These are phyloP conservation scores for Actinomucor elegans DNA, from an alignment of 371 early-diverging fungal species.

Conservation along the genomic window DNA sequence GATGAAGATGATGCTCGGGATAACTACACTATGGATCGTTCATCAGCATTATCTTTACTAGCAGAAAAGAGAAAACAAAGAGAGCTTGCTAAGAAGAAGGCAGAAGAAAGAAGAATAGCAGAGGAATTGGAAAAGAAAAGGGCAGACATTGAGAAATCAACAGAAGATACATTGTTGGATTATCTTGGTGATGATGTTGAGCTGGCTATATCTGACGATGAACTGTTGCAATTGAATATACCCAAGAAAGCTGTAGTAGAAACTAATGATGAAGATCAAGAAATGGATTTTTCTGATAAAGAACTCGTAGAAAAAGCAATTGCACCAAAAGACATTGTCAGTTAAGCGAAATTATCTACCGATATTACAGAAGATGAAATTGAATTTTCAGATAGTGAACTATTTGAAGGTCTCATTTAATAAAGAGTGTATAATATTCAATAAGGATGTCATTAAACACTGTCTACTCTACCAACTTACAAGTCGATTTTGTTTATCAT, in stretches of 20 bases:
- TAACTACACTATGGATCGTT: not conserved
- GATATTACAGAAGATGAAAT: not conserved
- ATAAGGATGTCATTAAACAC: too few species aligned
- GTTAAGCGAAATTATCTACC: too few species aligned
- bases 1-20: not conserved
- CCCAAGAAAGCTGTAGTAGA: not conserved
- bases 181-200: not conserved
- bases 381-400: not conserved
- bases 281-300: not conserved
- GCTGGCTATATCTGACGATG: not conserved
- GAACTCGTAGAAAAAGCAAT: too few species aligned
- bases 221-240: not conserved
- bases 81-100: not conserved
- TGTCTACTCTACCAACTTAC: too few species aligned
- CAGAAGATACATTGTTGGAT: not conserved
- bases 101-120: not conserved
- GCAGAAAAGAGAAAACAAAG: conserved; percentile 4
- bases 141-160: not conserved
- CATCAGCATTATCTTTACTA: not conserved
- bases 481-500: too few species aligned
- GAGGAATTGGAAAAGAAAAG: not conserved
- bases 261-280: not conserved
- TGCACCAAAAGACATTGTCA: too few species aligned
- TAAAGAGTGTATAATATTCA: too few species aligned
- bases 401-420: not conserved